A percentile compares a stretch with the other conserved stretches of the same genome.
Evolutionary conservation across 2,329 filamentous ascomycete genomes (phyloP).

Genomic region (Claviceps sorghi): DNA sequence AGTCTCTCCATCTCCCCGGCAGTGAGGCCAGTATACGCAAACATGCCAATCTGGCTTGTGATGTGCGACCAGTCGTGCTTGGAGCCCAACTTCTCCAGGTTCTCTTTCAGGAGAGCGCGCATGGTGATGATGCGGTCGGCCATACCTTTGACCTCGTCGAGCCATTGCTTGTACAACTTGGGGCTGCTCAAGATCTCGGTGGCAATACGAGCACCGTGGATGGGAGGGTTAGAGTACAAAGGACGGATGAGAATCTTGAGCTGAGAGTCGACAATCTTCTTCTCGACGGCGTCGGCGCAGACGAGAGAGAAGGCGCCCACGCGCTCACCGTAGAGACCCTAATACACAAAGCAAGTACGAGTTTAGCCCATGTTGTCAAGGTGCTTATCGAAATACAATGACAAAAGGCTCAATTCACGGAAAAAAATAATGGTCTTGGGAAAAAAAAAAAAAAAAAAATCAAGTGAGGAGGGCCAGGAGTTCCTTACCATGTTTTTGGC

Average conservation of each 20-base stretch:
- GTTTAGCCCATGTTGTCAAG: background rate
- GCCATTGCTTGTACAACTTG: constrained; percentile 81
- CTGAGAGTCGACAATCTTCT: constrained; percentile 91
- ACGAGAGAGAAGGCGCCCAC: constrained; percentile 93
- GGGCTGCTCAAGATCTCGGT: constrained; percentile 80
- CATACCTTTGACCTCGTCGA: constrained; percentile 95
- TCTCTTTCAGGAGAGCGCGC: constrained; percentile 84
- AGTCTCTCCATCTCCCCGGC: constrained; percentile 83
- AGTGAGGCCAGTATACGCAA: constrained; percentile 89
- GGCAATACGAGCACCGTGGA: constrained; percentile 91
- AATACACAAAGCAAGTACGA: background rate
- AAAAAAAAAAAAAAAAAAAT: background rate
- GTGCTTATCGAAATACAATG: background rate
- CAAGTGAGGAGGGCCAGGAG: too few species aligned
- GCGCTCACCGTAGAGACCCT: constrained; percentile 97
- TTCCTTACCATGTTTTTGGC: constrained; percentile 89
- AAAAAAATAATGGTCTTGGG: too few species aligned
- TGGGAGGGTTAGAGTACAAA: constrained; percentile 93
- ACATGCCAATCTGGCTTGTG: constrained; percentile 98
- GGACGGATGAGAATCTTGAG: constrained; percentile 96
- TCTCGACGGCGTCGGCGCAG: constrained; percentile 71
- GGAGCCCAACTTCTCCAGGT: constrained; percentile 87
- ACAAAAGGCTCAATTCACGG: background rate
- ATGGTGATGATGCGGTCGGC: constrained; percentile 98
- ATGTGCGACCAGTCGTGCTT: constrained; percentile 99